Percentiles rank a stretch among this genome's conserved stretches.
Conservation (phyloP, 139 green algal genomes). For the Asterochloris erici region DNA sequence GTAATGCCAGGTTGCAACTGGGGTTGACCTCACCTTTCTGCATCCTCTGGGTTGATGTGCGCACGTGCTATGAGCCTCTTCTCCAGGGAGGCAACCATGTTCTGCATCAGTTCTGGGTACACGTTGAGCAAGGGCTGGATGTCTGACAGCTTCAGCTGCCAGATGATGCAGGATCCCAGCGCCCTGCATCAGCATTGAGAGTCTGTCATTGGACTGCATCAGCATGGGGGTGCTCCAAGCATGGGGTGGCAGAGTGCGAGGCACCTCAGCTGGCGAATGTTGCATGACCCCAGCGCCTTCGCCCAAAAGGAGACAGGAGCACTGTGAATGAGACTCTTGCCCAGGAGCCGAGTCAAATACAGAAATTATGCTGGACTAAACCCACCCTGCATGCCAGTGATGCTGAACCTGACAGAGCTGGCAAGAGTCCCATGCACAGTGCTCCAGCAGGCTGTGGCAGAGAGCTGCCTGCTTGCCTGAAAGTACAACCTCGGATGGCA, state of each 20-base stretch:
- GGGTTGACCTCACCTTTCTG: too few relatives aligned
- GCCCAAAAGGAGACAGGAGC: background rate
- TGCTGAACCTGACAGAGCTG: too few relatives aligned
- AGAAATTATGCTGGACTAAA: background rate
- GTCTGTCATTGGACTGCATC: background rate
- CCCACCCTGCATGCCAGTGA: too few relatives aligned
- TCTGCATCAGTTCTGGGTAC: slow-evolving; percentile 12
- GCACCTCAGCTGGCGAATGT: background rate
- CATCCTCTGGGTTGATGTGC: too few relatives aligned
- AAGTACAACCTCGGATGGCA: slow-evolving; percentile 8
- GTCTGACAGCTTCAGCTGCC: slow-evolving; percentile 5
- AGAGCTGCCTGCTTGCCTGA: background rate
- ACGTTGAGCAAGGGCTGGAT: slow-evolving; percentile 8
- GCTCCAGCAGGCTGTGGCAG: background rate
- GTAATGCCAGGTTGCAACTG: too few relatives aligned
- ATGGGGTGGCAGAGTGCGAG: background rate
- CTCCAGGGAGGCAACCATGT: slow-evolving; percentile 11
- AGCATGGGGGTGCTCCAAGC: background rate
- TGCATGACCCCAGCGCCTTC: background rate
- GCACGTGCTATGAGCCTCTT: too few relatives aligned
- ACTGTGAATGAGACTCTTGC: too few relatives aligned
- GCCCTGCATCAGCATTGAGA: background rate
- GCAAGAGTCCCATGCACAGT: too few relatives aligned
- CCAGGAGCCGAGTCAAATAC: background rate
- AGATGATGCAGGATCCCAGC: slow-evolving; percentile 9